A percentile compares a stretch with the other conserved stretches of the same genome.
Conservation (phyloP, 306 rosid genomes). For the Sphenostylis stenocarpa region DNA sequence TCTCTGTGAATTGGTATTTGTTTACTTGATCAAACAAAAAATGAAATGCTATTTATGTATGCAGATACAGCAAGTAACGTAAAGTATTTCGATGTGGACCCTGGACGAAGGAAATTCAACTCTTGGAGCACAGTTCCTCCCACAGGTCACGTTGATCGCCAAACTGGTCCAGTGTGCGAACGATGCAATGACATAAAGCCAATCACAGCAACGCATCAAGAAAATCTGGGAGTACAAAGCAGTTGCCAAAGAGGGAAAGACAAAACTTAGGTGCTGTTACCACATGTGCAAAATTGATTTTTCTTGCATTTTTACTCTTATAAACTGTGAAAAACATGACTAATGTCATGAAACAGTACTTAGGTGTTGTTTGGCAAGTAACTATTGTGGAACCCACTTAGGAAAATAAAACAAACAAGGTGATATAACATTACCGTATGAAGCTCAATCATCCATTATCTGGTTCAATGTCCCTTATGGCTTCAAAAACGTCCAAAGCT, state of each 20-base stretch:
- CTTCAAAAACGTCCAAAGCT: neutral
- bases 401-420: neutral
- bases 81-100: neutral
- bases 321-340: neutral
- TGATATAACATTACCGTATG: neutral
- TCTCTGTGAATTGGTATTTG: neutral
- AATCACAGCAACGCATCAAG: neutral
- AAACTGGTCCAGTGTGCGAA: no score
- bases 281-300: neutral
- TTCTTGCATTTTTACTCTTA: neutral
- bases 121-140: no score
- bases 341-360: neutral
- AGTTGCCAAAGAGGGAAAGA: slow-evolving; percentile 1
- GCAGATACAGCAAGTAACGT: neutral
- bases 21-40: neutral
- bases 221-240: neutral
- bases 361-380: neutral
- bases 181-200: neutral
- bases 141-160: no score
- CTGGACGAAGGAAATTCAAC: no score
- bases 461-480: neutral
- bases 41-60: neutral
- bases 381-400: neutral
- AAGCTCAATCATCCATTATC: neutral
- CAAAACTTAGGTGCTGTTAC: neutral